These are phyloP conservation scores for Sclerotinia sclerotiorum DNA, from an alignment of 2,329 filamentous ascomycete species.

Conservation along the genomic window DNA sequence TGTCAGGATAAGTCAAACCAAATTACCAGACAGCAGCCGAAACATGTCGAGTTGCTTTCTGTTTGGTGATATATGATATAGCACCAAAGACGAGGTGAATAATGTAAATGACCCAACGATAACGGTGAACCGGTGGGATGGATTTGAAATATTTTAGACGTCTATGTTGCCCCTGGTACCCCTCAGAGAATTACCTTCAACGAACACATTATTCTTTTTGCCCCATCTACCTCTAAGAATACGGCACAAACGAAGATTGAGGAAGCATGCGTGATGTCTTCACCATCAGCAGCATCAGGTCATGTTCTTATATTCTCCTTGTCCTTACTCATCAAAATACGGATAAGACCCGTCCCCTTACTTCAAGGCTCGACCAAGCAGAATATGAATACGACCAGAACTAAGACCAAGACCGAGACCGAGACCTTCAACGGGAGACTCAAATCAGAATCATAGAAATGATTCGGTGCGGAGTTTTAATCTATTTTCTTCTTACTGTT, in stretches of 20 bases:
- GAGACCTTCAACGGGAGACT: background rate
- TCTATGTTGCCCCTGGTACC: background rate
- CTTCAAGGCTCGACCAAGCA: background rate
- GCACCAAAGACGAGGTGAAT: background rate
- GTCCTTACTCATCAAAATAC: slow-evolving; percentile 4
- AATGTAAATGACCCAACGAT: background rate
- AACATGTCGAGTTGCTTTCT: background rate
- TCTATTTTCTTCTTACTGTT: background rate
- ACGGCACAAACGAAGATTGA: background rate
- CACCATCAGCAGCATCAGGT: background rate
- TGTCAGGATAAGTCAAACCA: background rate
- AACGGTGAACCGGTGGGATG: background rate
- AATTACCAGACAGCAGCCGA: background rate
- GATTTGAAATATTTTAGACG: background rate
- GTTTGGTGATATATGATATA: background rate
- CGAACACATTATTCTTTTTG: background rate
- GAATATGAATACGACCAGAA: background rate
- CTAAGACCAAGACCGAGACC: background rate
- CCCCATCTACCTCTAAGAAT: too few relatives aligned
- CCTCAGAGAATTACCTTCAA: background rate
- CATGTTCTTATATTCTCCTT: slow-evolving; percentile 4
- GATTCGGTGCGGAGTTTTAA: background rate
- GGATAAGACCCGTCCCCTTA: background rate
- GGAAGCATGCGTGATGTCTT: background rate
- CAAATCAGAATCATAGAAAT: background rate